phyloP scores from a whole-genome alignment of 1,139 yeast species.

The Hemisphaericaspora lyxosophila region DNA sequence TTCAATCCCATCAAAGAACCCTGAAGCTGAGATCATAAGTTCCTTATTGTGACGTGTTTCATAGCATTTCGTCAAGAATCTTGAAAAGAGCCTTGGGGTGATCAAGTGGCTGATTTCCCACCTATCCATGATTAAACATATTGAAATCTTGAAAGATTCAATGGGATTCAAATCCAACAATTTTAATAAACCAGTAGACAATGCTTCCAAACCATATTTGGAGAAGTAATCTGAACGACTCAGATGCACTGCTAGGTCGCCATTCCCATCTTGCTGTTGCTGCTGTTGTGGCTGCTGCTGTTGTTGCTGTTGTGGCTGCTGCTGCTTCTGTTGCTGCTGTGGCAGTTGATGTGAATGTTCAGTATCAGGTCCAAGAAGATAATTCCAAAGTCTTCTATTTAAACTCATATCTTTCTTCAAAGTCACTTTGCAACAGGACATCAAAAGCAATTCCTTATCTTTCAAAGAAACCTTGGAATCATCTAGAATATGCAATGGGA shows the following conservation, averaged over 20 bases:
- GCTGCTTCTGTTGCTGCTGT: constrained; percentile 8
- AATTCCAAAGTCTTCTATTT: constrained; percentile 88
- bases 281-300: neutral
- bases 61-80: constrained; percentile 49
- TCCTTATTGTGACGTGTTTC: constrained; percentile 29
- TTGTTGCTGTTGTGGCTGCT: constrained; percentile 10
- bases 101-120: constrained; percentile 88
- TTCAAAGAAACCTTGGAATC: constrained; percentile 43
- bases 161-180: constrained; percentile 41
- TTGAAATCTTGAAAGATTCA: constrained; percentile 60
- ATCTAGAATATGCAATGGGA: constrained; percentile 49
- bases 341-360: constrained; percentile 23
- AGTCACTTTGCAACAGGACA: constrained; percentile 67
- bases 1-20: constrained; percentile 84
- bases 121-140: constrained; percentile 73
- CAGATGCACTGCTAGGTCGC: constrained; percentile 18
- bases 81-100: constrained; percentile 68
- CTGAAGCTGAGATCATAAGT: constrained; percentile 56
- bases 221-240: constrained; percentile 50
- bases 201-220: constrained; percentile 49
- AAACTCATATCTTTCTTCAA: constrained; percentile 88
- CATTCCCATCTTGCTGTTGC: neutral
- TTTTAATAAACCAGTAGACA: constrained; percentile 54
- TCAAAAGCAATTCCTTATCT: constrained; percentile 59
- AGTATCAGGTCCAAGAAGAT: constrained; percentile 74